Conservation (phyloP, 2,329 filamentous ascomycete species). For the Colletotrichum chrysophilum region DNA sequence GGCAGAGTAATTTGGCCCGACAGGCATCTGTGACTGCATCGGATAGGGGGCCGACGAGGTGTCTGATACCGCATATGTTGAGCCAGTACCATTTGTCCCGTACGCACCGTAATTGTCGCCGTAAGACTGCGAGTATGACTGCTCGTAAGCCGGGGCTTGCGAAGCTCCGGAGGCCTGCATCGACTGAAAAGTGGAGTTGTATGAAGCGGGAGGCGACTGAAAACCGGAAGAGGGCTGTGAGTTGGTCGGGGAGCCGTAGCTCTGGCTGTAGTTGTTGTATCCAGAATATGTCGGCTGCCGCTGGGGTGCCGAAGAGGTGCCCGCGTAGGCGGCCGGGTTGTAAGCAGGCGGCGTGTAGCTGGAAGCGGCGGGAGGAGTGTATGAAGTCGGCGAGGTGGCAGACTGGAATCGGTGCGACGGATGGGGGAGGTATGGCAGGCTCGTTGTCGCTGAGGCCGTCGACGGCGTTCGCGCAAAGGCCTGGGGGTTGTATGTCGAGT, state of each 20-base stretch:
- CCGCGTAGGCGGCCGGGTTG: slow-evolving; percentile 65
- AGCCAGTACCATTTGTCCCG: slow-evolving; percentile 43
- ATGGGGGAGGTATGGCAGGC: slow-evolving; percentile 54
- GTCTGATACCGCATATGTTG: slow-evolving; percentile 37
- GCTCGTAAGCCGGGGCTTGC: slow-evolving; percentile 38
- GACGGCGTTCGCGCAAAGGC: slow-evolving; percentile 64
- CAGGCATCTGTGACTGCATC: slow-evolving; percentile 56
- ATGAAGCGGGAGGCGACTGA: slow-evolving; percentile 42
- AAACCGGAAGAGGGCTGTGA: slow-evolving; percentile 40
- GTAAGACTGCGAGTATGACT: slow-evolving; percentile 27
- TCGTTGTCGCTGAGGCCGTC: slow-evolving; percentile 51
- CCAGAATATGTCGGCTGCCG: slow-evolving; percentile 57
- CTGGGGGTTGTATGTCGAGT: slow-evolving; percentile 73
- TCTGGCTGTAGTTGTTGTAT: slow-evolving; percentile 49
- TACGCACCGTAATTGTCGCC: slow-evolving; percentile 36
- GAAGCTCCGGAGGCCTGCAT: slow-evolving; percentile 32
- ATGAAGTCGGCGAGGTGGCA: slow-evolving; percentile 40
- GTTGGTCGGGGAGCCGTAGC: slow-evolving; percentile 41
- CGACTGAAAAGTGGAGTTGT: slow-evolving; percentile 23
- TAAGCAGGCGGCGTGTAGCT: slow-evolving; percentile 60
- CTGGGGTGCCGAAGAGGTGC: slow-evolving; percentile 49
- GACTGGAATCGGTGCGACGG: slow-evolving; percentile 42
- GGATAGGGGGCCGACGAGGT: slow-evolving; percentile 57
- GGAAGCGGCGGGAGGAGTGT: slow-evolving; percentile 36
- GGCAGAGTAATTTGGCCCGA: slow-evolving; percentile 54